A percentile compares a stretch with the other conserved stretches of the same genome.
Conservation (phyloP, 768 basidiomycete species). For the Atractiella rhizophila region DNA sequence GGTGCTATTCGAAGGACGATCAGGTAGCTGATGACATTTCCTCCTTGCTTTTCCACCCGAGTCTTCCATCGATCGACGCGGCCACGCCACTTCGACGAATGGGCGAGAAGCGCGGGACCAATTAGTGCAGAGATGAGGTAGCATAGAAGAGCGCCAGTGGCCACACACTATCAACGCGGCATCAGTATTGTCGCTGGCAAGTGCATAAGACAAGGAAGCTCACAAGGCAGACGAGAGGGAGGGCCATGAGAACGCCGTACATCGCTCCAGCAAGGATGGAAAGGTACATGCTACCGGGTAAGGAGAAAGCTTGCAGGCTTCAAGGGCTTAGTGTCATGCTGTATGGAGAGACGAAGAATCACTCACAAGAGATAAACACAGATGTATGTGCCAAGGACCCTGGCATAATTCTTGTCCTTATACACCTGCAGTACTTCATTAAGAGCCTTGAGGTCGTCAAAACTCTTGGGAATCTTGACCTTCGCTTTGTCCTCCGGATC, state of each 20-base stretch:
- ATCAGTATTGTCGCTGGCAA: neutral
- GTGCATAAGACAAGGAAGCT: constrained; percentile 9
- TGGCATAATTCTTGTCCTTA: constrained; percentile 57
- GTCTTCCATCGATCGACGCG: constrained; percentile 55
- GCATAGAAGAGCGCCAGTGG: constrained; percentile 69
- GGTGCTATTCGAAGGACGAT: constrained; percentile 87
- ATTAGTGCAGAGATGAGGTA: constrained; percentile 77
- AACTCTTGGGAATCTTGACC: constrained; percentile 65
- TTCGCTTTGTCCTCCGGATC: constrained; percentile 44
- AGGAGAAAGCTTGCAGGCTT: constrained; percentile 83
- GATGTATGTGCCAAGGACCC: constrained; percentile 66
- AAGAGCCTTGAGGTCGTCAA: constrained; percentile 54
- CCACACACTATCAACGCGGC: constrained; percentile 37
- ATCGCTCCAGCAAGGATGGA: constrained; percentile 89
- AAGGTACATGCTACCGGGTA: constrained; percentile 93
- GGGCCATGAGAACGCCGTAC: constrained; percentile 64
- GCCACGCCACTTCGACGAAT: constrained; percentile 59
- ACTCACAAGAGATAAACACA: constrained; percentile 76
- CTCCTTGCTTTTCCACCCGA: constrained; percentile 51
- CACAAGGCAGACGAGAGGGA: constrained; percentile 65
- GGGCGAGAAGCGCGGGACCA: constrained; percentile 71
- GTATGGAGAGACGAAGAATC: neutral
- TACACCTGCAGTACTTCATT: constrained; percentile 77
- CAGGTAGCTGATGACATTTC: constrained; percentile 71
- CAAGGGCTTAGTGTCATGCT: neutral